A percentile compares a stretch with the other conserved stretches of the same genome.
phyloP scores from a whole-genome alignment of 345 rosid species.

The Rubroshorea leprosula region DNA sequence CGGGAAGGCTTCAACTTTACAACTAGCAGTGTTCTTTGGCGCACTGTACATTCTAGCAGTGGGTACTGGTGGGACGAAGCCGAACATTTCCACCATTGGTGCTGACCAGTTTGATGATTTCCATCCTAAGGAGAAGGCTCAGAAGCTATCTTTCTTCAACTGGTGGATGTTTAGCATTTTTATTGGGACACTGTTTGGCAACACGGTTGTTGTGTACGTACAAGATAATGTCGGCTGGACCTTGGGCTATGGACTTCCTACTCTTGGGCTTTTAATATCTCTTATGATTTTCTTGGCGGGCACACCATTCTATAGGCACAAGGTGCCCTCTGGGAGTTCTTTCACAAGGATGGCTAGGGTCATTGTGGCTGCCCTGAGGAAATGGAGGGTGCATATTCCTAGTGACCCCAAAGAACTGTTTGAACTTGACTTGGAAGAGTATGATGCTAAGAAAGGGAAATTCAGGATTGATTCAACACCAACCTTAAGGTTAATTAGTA shows the following conservation, averaged over 20 bases:
- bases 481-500: conserved; percentile 45
- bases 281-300: conserved; percentile 57
- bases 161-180: conserved; percentile 99
- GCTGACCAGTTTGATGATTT: conserved; percentile 93
- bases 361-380: conserved; percentile 61
- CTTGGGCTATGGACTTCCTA: conserved; percentile 73
- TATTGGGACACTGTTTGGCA: conserved; percentile 77
- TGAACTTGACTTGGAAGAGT: conserved; percentile 55
- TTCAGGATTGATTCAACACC: conserved; percentile 61
- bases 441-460: conserved; percentile 39
- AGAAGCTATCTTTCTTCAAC: conserved; percentile 88
- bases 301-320: conserved; percentile 69
- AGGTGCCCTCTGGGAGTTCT: conserved; percentile 62
- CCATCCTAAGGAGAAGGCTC: conserved; percentile 62
- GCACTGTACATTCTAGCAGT: conserved; percentile 68
- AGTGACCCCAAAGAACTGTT: conserved; percentile 38
- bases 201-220: conserved; percentile 71
- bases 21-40: conserved; percentile 57
- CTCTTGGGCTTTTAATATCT: conserved; percentile 58
- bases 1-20: conserved; percentile 48
- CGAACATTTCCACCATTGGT: conserved; percentile 86
- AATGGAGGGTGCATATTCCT: conserved; percentile 42
- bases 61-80: conserved; percentile 91
- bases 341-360: conserved; percentile 72
- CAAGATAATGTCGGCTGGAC: conserved; percentile 93